Conservation (phyloP, 805 yeast species). For the Yarrowia sp. region DNA sequence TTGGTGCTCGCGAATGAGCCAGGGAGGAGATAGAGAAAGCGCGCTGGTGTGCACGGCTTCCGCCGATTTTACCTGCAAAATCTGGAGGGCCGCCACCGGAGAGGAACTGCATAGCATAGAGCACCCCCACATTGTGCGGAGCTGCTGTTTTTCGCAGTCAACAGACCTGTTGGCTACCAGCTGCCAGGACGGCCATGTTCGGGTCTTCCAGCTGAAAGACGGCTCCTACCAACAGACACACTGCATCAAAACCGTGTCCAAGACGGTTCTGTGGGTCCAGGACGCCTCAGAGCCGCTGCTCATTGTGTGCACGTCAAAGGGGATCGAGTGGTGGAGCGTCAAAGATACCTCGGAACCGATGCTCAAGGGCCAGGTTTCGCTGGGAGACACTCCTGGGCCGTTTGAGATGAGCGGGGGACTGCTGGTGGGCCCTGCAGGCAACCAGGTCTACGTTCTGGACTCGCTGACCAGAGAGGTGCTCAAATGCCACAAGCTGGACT, state of each 20-base stretch:
- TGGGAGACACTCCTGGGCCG: slow-evolving; percentile 23
- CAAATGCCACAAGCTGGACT: slow-evolving; percentile 43
- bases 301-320: slow-evolving; percentile 44
- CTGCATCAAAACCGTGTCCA: slow-evolving; percentile 32
- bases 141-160: slow-evolving; percentile 42
- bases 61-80: slow-evolving; percentile 49
- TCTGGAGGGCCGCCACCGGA: slow-evolving; percentile 45
- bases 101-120: slow-evolving; percentile 40
- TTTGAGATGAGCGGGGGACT: slow-evolving; percentile 42
- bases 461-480: slow-evolving; percentile 41
- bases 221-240: slow-evolving; percentile 2
- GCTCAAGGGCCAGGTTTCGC: slow-evolving; percentile 34
- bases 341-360: slow-evolving; percentile 39
- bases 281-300: slow-evolving; percentile 39
- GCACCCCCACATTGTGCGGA: slow-evolving; percentile 45
- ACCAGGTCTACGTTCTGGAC: slow-evolving; percentile 43
- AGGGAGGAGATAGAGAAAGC: slow-evolving; percentile 42
- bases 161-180: slow-evolving; percentile 13
- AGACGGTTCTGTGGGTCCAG: slow-evolving; percentile 36
- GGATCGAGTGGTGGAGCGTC: slow-evolving; percentile 48
- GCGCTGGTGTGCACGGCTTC: slow-evolving; percentile 47
- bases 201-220: slow-evolving; percentile 21
- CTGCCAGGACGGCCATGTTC: slow-evolving; percentile 31
- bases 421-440: slow-evolving; percentile 45
- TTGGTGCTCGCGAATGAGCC: slow-evolving; percentile 47